Conservation (phyloP, 139 green algal genomes). For the Mychonastes homosphaera region DNA sequence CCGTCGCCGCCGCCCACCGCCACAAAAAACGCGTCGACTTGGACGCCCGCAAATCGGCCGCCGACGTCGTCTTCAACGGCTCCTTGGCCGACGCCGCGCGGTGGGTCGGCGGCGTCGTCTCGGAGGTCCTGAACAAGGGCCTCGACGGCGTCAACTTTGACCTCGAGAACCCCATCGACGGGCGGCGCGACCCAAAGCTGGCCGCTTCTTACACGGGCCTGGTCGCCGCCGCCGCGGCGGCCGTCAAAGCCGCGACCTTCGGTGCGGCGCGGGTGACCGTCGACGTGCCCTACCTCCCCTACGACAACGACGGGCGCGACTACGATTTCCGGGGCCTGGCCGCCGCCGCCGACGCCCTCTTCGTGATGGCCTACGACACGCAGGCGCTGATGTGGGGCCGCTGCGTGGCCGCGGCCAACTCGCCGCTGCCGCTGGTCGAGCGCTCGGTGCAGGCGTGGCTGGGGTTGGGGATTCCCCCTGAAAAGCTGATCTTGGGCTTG, state of each 20-base stretch:
- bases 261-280: slow-evolving; percentile 37
- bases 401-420: slow-evolving; percentile 44
- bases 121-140: slow-evolving; percentile 5
- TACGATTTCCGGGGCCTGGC: slow-evolving; percentile 41
- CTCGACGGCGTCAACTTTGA: slow-evolving; percentile 57
- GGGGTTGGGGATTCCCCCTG: slow-evolving; percentile 18
- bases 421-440: slow-evolving; percentile 25
- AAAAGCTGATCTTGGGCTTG: slow-evolving; percentile 47
- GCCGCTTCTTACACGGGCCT: background rate
- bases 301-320: slow-evolving; percentile 41
- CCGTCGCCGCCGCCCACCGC: background rate
- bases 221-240: background rate
- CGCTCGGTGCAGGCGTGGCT: slow-evolving; percentile 33
- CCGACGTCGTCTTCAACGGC: too few relatives aligned
- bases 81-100: too few relatives aligned
- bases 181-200: background rate
- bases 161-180: slow-evolving; percentile 30
- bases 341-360: slow-evolving; percentile 37
- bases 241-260: slow-evolving; percentile 9
- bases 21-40: too few relatives aligned
- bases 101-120: too few relatives aligned
- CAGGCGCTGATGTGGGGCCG: slow-evolving; percentile 36
- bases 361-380: slow-evolving; percentile 60
- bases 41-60: too few relatives aligned
- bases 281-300: slow-evolving; percentile 47